Base-by-base conservation (phyloP, 306 rosid genomes). In the Carpinus viminea region DNA sequence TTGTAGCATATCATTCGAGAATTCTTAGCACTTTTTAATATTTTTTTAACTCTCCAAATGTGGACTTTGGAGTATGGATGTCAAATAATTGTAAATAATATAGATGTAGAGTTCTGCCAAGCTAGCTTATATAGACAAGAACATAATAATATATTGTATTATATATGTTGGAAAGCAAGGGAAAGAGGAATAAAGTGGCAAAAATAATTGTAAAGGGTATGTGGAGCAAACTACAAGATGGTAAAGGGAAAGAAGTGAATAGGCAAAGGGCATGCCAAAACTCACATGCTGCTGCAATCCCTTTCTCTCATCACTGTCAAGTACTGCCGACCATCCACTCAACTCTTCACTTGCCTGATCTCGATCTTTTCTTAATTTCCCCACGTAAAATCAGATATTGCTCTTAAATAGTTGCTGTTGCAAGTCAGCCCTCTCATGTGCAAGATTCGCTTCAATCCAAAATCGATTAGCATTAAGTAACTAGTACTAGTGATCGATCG, bases 271-370 rank as follows among this genome's bases (percentile, higher is more conserved):
- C 31, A 18, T 38, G 60, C 18, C 43, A 80, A 76, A 64, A 28
- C 34, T 53, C 77, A 73, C 87, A 73, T 80, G 87, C 47, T 65
- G 17, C 74, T 46, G 31, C 20, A 16, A 16, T 34, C 47, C 17
- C 24, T 68, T 7, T 36, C 15, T 9, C 34, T 8, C 59, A 77
- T 62, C 56, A 68, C 76, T 76, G 45, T 79, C 57, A 72, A 59
- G 26, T 24, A 24, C 62, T 43, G 81, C 78, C 17, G 79, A 28
- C 85, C 78, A 54, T 82, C 85, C 69, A 82, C 79, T 73, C 8
- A 59, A 59, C 36, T 59, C 65, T 7, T 18, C 26, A 9, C 62
- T 59, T 53, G 53, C 10, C 62, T 57, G 50, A 24, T 54, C 69
- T 18, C n/a, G n/a, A n/a, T n/a, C 28, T 12, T 38, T 36, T 68